Percentiles rank a stretch among this genome's conserved stretches.
Evolutionary conservation across 192 early-diverging fungal genomes (phyloP).

Genomic region (Entophlyctis luteolus): DNA sequence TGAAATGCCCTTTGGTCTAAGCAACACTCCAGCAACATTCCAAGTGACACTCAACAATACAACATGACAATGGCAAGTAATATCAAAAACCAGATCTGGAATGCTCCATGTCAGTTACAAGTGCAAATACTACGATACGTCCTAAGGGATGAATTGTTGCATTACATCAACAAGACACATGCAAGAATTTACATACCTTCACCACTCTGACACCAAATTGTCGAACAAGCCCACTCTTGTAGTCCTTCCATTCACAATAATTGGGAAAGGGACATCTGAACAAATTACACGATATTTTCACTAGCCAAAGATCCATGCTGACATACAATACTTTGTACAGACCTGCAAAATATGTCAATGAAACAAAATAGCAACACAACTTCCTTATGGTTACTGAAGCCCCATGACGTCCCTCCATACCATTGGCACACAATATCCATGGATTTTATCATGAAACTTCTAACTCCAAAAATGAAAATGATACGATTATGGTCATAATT

Average conservation of each 20-base stretch:
- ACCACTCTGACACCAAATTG: not conserved
- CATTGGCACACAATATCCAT: constrained; percentile 43
- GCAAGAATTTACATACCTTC: too few species aligned
- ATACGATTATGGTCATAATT: constrained; percentile 43
- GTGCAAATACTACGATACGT: not conserved
- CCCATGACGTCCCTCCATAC: constrained; percentile 24
- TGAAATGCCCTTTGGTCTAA: constrained; percentile 63
- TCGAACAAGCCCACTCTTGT: not conserved
- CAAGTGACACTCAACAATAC: constrained; percentile 44
- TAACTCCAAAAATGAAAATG: not conserved
- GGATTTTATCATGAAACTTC: constrained; percentile 44
- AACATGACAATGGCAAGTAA: not conserved
- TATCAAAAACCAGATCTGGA: not conserved
- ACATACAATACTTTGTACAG: not conserved
- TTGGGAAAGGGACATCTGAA: constrained; percentile 14
- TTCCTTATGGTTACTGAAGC: constrained; percentile 37
- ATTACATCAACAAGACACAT: not conserved
- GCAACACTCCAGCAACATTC: constrained; percentile 58
- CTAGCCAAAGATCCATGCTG: not conserved
- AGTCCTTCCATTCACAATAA: constrained; percentile 7
- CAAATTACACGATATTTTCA: constrained; percentile 7
- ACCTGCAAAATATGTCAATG: not conserved
- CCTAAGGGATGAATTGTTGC: not conserved
- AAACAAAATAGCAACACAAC: constrained; percentile 26
- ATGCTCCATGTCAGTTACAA: not conserved